A percentile compares a stretch with the other conserved stretches of the same genome.
phyloP scores from a whole-genome alignment of 306 rosid species.

The Gastrolobium bilobum region DNA sequence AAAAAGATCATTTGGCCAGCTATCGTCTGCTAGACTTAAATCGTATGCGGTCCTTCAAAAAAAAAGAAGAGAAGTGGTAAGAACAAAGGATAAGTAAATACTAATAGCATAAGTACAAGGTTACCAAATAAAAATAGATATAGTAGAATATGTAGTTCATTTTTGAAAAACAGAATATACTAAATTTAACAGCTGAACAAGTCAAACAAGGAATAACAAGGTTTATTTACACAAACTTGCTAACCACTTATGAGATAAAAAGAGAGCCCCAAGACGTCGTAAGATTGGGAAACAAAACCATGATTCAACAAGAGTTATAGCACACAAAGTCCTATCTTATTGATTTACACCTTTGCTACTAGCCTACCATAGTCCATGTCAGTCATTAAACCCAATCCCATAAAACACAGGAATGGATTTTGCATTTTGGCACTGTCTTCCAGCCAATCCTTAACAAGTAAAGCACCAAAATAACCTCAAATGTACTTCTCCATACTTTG shows the following conservation, averaged over 20 bases:
- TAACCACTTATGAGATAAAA: neutral
- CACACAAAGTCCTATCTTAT: constrained; percentile 10
- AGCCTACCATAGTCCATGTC: constrained; percentile 1
- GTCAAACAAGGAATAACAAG: neutral
- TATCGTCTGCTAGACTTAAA: constrained; percentile 80
- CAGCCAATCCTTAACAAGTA: neutral
- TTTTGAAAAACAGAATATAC: constrained; percentile 9
- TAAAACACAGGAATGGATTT: neutral
- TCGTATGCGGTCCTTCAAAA: constrained; percentile 85
- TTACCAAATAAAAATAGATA: constrained; percentile 13
- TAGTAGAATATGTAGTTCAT: constrained; percentile 9
- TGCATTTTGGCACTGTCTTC: constrained; percentile 1
- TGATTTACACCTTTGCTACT: constrained; percentile 1
- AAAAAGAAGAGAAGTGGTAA: constrained; percentile 21
- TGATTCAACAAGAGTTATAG: neutral
- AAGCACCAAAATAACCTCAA: neutral
- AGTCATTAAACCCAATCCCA: constrained; percentile 6
- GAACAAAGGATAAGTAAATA: neutral
- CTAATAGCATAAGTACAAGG: constrained; percentile 2
- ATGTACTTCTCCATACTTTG: constrained; percentile 8
- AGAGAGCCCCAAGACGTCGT: neutral
- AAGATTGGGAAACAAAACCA: constrained; percentile 23
- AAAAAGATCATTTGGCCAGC: constrained; percentile 81
- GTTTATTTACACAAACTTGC: constrained; percentile 1
- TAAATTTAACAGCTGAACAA: constrained; percentile 7